These are phyloP conservation scores for Syzygium grande DNA, from an alignment of 345 rosid species.

Conservation along the genomic window DNA sequence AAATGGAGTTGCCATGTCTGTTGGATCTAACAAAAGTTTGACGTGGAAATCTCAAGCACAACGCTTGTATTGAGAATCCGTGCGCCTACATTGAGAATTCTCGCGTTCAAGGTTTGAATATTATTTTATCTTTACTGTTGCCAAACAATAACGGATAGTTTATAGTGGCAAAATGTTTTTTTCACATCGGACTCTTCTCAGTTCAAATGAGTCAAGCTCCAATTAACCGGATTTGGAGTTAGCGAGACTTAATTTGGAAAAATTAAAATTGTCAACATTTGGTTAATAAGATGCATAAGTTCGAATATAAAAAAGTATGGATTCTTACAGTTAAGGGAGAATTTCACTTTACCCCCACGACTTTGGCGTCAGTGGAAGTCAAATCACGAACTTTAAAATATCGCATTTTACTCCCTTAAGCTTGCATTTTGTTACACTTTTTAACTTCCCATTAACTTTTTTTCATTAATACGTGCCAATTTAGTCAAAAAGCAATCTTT, in stretches of 20 bases:
- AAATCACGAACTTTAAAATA: background rate
- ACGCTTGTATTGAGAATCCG: too few relatives aligned
- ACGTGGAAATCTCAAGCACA: background rate
- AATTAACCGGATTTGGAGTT: background rate
- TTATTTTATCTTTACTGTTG: background rate
- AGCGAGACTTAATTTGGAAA: background rate
- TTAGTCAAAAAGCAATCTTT: too few relatives aligned
- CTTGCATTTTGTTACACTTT: background rate
- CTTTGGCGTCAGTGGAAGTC: background rate
- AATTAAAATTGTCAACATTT: background rate
- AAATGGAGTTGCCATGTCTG: background rate
- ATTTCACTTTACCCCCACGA: background rate
- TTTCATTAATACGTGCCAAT: background rate
- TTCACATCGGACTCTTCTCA: too few relatives aligned
- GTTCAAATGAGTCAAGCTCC: background rate
- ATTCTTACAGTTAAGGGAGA: background rate
- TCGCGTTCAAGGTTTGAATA: accelerated
- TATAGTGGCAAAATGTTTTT: too few relatives aligned
- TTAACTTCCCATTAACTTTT: background rate
- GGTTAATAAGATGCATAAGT: background rate
- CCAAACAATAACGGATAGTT: background rate
- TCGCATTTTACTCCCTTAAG: too few relatives aligned
- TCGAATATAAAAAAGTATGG: background rate
- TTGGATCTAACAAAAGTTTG: background rate
- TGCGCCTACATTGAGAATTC: background rate